Evolutionary conservation across 202 grass and related monocot species (phyloP), one percentile per base, ranked within the genome.

Genomic region (Sporobolus alterniflorus): DNA sequence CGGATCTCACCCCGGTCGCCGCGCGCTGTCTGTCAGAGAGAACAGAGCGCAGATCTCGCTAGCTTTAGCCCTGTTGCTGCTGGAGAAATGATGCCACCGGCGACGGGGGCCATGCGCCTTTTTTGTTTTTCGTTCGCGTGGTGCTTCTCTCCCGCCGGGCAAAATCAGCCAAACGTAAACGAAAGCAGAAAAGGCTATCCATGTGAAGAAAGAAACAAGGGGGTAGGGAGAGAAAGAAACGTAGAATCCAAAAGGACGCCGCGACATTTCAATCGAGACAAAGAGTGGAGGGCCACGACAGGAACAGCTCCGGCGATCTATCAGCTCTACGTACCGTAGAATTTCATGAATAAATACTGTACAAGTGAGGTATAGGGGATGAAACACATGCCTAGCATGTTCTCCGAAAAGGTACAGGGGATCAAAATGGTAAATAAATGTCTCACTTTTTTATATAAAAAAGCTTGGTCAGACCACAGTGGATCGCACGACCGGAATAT

Each of bases 1-100:
- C 67, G 76, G 76, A 81, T 89, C 76, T 56, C 82, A 75, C 41
- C 30, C 69, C 69, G 31, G 25, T 39, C 21, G 26, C 70, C 79
- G 67, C 64, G 74, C 21, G 21, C 26, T 74, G 83, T 33, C 78
- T 74, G 83, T 33, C 78, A 83, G 77, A 18, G 56, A 48, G 25
- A 30, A 21, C 31, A 11, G 62, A 66, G 39, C 78, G 67, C 77
- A 67, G 83, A 74, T 86, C 78, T 77, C 59, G 56, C 29, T 11
- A 24, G 9, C 12, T 1, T 22, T 3, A 18, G 11, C 0, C 11
- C 34, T 66, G 32, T 15, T 26, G 33, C 30, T 22, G 30, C n/a
- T 39, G 36, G 36, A 39, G 6, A 82, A 72, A 42, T 26, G 56
- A 62, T 76, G 39, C 0, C 56, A 11, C 72, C 11, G 39, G 47